phyloP scores from a whole-genome alignment of 192 early-diverging fungal genomes.

The Coemansia brasiliensis region DNA sequence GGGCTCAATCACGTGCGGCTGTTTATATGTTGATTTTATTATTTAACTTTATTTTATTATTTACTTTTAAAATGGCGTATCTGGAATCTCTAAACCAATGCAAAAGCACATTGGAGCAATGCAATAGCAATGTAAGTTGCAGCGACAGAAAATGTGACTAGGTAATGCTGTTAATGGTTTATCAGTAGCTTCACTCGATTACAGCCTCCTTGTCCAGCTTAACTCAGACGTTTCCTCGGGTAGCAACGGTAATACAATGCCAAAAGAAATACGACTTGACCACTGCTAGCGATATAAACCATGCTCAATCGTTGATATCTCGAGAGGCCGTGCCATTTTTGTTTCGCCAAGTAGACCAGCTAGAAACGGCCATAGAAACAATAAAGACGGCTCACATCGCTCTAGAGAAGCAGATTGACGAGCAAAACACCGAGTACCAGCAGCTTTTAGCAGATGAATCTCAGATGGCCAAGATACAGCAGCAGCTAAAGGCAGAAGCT shows the following conservation, averaged over 20 bases:
- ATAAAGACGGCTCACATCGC: constrained; percentile 40
- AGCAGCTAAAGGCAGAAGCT: constrained; percentile 25
- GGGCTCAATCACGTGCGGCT: constrained; percentile 13
- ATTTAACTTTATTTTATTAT: neutral
- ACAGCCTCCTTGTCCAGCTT: constrained; percentile 27
- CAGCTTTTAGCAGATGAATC: constrained; percentile 42
- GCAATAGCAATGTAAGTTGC: constrained; percentile 13
- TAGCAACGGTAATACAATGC: constrained; percentile 49
- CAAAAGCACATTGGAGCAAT: constrained; percentile 29
- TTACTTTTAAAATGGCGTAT: constrained; percentile 41
- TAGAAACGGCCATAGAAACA: constrained; percentile 44
- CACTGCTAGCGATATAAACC: constrained; percentile 53
- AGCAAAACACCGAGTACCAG: constrained; percentile 35
- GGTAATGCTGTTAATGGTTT: too few species aligned
- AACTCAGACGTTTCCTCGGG: constrained; percentile 47
- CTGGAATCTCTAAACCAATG: constrained; percentile 44
- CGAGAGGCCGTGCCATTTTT: constrained; percentile 54
- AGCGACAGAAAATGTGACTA: too few species aligned
- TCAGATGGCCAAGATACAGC: constrained; percentile 26
- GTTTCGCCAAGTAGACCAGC: constrained; percentile 54
- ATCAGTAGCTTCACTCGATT: constrained; percentile 16
- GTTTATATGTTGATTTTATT: constrained; percentile 10
- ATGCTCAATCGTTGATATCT: constrained; percentile 51
- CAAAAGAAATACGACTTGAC: constrained; percentile 47
- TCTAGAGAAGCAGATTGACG: constrained; percentile 29